These are phyloP conservation scores for Harrya chromipes DNA, from an alignment of 768 basidiomycete species.

Conservation along the genomic window DNA sequence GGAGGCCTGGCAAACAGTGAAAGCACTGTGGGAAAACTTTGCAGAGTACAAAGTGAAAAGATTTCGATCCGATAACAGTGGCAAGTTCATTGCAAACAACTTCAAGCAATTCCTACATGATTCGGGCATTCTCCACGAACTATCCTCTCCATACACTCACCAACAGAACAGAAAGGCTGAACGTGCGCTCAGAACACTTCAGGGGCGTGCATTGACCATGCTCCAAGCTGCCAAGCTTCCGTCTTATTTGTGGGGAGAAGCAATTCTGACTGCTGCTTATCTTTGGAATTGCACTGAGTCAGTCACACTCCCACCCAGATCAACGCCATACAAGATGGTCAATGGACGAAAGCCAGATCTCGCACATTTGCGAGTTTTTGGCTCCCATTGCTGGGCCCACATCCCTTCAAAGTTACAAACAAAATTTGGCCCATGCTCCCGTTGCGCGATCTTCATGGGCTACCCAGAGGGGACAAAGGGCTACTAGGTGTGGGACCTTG, in stretches of 20 bases:
- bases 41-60: not conserved
- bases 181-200: constrained; percentile 14
- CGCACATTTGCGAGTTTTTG: constrained; percentile 16
- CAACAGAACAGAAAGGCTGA: constrained; percentile 34
- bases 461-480: constrained; percentile 4
- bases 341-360: no score
- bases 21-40: not conserved
- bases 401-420: not conserved
- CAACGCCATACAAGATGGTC: no score
- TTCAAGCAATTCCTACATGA: not conserved
- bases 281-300: not conserved
- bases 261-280: not conserved
- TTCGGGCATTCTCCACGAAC: constrained; percentile 23
- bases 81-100: not conserved
- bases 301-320: no score
- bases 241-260: not conserved
- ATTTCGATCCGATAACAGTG: constrained; percentile 1
- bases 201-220: not conserved
- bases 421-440: constrained; percentile 11
- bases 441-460: not conserved
- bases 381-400: constrained; percentile 11
- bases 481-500: constrained; percentile 1
- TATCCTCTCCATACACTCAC: constrained; percentile 28
- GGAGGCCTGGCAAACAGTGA: not conserved
- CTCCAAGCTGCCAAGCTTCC: no score